phyloP scores from a whole-genome alignment of 1,284 basidiomycete genomes.

The Apiotrichum brassicae region DNA sequence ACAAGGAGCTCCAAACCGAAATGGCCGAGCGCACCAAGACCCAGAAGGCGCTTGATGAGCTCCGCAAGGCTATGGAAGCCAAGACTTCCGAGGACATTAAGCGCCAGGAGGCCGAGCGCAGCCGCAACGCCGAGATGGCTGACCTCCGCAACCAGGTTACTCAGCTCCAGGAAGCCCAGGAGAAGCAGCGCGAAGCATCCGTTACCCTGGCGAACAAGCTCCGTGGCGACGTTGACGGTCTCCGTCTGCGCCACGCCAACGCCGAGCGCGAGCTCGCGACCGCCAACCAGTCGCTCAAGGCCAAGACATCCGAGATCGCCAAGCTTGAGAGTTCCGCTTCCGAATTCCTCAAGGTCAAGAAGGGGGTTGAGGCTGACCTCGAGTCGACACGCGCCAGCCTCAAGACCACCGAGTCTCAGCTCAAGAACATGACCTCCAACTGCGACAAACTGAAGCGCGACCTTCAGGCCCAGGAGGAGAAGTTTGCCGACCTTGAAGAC shows the following conservation, averaged over 20 bases:
- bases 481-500: constrained; percentile 81
- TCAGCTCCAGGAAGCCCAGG: constrained; percentile 27
- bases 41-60: constrained; percentile 77
- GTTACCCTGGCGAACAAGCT: constrained; percentile 40
- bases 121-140: constrained; percentile 75
- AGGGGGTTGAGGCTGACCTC: constrained; percentile 57
- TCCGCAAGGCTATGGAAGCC: constrained; percentile 70
- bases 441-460: constrained; percentile 54
- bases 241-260: constrained; percentile 52
- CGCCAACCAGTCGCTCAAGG: constrained; percentile 52
- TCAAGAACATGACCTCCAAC: constrained; percentile 52
- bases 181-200: constrained; percentile 29
- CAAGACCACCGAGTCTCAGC: constrained; percentile 61
- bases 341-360: constrained; percentile 65
- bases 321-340: constrained; percentile 55
- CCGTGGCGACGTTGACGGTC: constrained; percentile 44
- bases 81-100: constrained; percentile 81
- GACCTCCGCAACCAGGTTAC: constrained; percentile 64
- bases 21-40: constrained; percentile 56
- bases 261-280: constrained; percentile 53
- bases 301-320: constrained; percentile 51
- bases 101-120: constrained; percentile 74
- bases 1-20: constrained; percentile 57
- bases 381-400: constrained; percentile 64
- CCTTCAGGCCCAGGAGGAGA: constrained; percentile 56